Evolutionary conservation across 2,329 filamentous ascomycete genomes (phyloP).

Genomic region (Cercospora nicotianae): DNA sequence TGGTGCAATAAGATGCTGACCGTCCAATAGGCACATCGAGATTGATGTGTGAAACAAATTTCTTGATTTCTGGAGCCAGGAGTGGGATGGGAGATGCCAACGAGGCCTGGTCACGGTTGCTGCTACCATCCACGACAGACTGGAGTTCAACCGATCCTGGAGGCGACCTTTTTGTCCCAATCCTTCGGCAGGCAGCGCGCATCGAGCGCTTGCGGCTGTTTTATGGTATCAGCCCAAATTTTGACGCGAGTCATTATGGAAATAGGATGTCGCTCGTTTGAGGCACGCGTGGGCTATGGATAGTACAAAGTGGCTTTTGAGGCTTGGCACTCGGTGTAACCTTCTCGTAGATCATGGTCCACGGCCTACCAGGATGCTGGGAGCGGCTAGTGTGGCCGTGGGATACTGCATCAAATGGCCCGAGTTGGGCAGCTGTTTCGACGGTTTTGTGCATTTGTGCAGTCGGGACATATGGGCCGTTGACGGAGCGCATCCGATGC

Average conservation of each 20-base stretch:
- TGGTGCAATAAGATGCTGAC: neutral
- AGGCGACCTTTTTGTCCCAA: neutral
- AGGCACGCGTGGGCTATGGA: neutral
- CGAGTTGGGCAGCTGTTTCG: neutral
- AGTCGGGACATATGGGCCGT: neutral
- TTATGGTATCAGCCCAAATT: neutral
- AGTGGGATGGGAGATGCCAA: neutral
- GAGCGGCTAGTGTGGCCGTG: neutral
- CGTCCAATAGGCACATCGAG: neutral
- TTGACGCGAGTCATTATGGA: neutral
- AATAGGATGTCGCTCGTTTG: neutral
- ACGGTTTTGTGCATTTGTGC: neutral
- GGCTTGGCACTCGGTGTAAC: conserved; percentile 1
- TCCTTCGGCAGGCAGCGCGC: neutral
- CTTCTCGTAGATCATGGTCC: neutral
- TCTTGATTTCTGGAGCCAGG: neutral
- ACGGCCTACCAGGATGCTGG: neutral
- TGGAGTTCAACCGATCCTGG: neutral
- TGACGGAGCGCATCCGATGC: neutral
- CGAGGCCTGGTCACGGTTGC: no score
- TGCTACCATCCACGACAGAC: neutral
- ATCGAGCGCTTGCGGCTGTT: neutral
- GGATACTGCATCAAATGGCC: neutral
- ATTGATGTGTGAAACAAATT: neutral
- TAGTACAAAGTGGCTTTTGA: neutral